Evolutionary conservation across 768 basidiomycete species (phyloP).

Genomic region (Gautieria morchelliformis): DNA sequence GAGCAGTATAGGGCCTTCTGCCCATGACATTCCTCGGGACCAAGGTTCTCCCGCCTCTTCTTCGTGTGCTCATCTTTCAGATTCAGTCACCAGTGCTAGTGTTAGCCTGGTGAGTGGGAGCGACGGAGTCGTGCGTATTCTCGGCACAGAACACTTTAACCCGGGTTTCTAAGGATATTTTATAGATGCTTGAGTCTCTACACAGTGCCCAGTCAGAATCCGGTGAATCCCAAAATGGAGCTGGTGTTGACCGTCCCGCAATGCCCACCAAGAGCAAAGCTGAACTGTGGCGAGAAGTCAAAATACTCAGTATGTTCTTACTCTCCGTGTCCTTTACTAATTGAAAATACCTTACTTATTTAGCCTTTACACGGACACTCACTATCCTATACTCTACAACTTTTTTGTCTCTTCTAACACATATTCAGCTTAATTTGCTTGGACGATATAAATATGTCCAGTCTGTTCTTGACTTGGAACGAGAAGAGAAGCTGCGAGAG

Average conservation of each 20-base stretch:
- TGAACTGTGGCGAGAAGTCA: conserved; percentile 89
- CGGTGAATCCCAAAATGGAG: conserved; percentile 8
- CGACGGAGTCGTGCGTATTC: conserved; percentile 5
- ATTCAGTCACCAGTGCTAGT: conserved; percentile 15
- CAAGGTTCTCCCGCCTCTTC: conserved; percentile 9
- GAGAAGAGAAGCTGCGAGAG: conserved; percentile 45
- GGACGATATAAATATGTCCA: conserved; percentile 74
- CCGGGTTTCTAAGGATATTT: conserved; percentile 5
- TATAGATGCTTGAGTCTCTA: conserved; percentile 7
- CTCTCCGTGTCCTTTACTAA: neutral
- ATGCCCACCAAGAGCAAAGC: conserved; percentile 46
- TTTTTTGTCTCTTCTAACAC: conserved; percentile 77
- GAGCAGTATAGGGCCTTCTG: neutral
- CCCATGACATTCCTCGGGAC: neutral
- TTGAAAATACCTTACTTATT: neutral
- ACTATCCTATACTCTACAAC: conserved; percentile 82
- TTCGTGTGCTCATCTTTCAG: conserved; percentile 10
- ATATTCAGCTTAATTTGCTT: conserved; percentile 77
- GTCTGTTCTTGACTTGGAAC: conserved; percentile 51
- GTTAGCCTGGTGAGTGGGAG: conserved; percentile 11
- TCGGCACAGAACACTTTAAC: neutral
- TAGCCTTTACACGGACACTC: conserved; percentile 81
- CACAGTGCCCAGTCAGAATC: conserved; percentile 10
- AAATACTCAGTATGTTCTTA: conserved; percentile 57
- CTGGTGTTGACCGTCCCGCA: conserved; percentile 18